Conservation (phyloP, 1,284 basidiomycete species). For the Ganoderma resinaceum region DNA sequence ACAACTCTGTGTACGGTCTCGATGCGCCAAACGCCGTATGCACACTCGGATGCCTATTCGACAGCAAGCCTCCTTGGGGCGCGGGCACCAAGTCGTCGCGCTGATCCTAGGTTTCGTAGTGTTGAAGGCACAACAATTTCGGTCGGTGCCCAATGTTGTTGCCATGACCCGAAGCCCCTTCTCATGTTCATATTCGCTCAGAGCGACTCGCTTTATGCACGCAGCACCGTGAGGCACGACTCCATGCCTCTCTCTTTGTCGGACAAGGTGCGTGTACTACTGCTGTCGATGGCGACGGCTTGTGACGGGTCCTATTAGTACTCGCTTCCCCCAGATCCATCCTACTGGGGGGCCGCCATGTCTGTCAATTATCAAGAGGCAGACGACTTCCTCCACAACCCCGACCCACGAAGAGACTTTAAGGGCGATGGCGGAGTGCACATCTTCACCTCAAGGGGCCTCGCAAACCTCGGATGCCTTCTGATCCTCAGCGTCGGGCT, state of each 20-base stretch:
- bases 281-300: neutral
- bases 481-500: slow-evolving; percentile 67
- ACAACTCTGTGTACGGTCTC: slow-evolving; percentile 33
- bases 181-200: slow-evolving; percentile 33
- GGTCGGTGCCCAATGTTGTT: slow-evolving; percentile 40
- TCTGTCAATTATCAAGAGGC: slow-evolving; percentile 63
- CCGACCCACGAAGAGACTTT: slow-evolving; percentile 76
- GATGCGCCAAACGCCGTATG: slow-evolving; percentile 34
- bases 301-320: slow-evolving; percentile 50
- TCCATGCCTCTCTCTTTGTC: slow-evolving; percentile 43
- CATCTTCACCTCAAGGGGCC: slow-evolving; percentile 76
- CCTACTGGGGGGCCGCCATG: slow-evolving; percentile 72
- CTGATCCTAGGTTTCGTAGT: slow-evolving; percentile 48
- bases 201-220: slow-evolving; percentile 53
- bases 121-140: slow-evolving; percentile 49
- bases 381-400: slow-evolving; percentile 80
- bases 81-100: slow-evolving; percentile 52
- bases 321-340: slow-evolving; percentile 76
- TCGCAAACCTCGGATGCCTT: slow-evolving; percentile 82
- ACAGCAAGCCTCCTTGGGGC: slow-evolving; percentile 58
- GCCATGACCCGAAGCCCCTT: slow-evolving; percentile 4
- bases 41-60: slow-evolving; percentile 50
- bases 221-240: slow-evolving; percentile 29
- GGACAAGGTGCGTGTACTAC: slow-evolving; percentile 42
- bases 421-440: slow-evolving; percentile 66